Percentiles rank a stretch among this genome's conserved stretches.
phyloP scores from a whole-genome alignment of 805 yeast genomes.

The Candida dajiaensis region DNA sequence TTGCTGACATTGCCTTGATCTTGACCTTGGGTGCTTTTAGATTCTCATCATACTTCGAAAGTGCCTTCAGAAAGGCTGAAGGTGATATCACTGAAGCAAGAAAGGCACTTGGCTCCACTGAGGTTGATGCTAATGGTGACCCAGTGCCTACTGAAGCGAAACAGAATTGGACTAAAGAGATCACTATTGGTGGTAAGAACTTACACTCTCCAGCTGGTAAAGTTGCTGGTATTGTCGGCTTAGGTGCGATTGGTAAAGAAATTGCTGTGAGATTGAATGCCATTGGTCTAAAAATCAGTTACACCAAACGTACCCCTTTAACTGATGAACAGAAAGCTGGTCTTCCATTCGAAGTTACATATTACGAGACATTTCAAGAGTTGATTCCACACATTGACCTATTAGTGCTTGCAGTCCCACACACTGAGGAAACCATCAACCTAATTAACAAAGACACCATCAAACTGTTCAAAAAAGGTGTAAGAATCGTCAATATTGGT shows the following conservation, averaged over 20 bases:
- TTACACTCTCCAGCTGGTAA: constrained; percentile 50
- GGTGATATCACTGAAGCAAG: constrained; percentile 41
- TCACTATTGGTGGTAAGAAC: constrained; percentile 38
- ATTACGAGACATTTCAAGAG: constrained; percentile 38
- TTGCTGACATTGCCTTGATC: constrained; percentile 62
- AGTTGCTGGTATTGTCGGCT: constrained; percentile 59
- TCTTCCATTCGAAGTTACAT: constrained; percentile 41
- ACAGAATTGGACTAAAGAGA: constrained; percentile 34
- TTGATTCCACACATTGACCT: constrained; percentile 42
- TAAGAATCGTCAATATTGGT: constrained; percentile 66
- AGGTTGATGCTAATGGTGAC: constrained; percentile 30
- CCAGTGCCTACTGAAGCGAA: constrained; percentile 26
- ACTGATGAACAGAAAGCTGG: constrained; percentile 27
- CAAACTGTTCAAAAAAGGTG: constrained; percentile 41
- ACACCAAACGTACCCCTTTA: constrained; percentile 48
- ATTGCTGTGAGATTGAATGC: constrained; percentile 48
- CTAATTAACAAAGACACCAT: constrained; percentile 45
- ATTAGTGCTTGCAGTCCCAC: constrained; percentile 61
- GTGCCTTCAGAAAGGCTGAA: constrained; percentile 29
- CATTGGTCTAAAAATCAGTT: constrained; percentile 61
- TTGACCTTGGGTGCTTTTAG: constrained; percentile 56
- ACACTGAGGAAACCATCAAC: constrained; percentile 48
- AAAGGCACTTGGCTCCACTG: constrained; percentile 26
- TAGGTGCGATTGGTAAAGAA: constrained; percentile 65
- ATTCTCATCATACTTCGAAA: constrained; percentile 42